phyloP scores from a whole-genome alignment of 2,329 filamentous ascomycete species.

The Hyphodiscus sp. region DNA sequence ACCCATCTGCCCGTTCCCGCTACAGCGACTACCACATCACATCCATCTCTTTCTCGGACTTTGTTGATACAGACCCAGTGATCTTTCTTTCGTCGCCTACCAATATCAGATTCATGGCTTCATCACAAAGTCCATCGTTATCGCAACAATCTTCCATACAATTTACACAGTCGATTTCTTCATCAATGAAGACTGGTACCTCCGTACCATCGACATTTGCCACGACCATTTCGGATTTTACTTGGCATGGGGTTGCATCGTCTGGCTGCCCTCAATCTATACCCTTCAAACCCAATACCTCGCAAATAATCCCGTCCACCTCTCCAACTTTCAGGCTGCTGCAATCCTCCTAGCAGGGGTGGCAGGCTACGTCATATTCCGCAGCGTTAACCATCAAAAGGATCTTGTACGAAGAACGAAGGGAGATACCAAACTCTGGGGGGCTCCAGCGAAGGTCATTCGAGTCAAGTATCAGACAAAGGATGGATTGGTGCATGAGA shows the following conservation, averaged over 20 bases:
- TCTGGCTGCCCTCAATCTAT: conserved; percentile 40
- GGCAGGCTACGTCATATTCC: conserved; percentile 38
- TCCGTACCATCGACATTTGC: conserved; percentile 37
- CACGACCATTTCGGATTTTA: conserved; percentile 40
- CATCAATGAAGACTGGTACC: conserved; percentile 42
- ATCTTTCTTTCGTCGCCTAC: conserved; percentile 34
- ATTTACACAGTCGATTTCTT: conserved; percentile 44
- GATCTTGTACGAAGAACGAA: conserved; percentile 34
- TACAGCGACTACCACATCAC: neutral
- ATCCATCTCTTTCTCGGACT: neutral
- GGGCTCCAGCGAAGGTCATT: conserved; percentile 34
- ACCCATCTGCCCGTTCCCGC: neutral
- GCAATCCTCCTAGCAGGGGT: conserved; percentile 29
- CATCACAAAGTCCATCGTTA: conserved; percentile 37
- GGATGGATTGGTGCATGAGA: conserved; percentile 36
- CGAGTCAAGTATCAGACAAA: conserved; percentile 35
- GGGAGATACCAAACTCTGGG: conserved; percentile 39
- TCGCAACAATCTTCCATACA: conserved; percentile 38
- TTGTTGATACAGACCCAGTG: conserved; percentile 22
- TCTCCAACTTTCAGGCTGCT: conserved; percentile 24
- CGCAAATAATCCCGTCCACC: conserved; percentile 33
- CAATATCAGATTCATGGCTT: conserved; percentile 37
- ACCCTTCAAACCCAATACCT: conserved; percentile 43
- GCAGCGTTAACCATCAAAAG: conserved; percentile 40
- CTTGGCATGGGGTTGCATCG: conserved; percentile 37